Evolutionary conservation across 352 stramenopile genomes (phyloP), one percentile per base, ranked within the genome.

Genomic region (Phytophthora litchii): DNA sequence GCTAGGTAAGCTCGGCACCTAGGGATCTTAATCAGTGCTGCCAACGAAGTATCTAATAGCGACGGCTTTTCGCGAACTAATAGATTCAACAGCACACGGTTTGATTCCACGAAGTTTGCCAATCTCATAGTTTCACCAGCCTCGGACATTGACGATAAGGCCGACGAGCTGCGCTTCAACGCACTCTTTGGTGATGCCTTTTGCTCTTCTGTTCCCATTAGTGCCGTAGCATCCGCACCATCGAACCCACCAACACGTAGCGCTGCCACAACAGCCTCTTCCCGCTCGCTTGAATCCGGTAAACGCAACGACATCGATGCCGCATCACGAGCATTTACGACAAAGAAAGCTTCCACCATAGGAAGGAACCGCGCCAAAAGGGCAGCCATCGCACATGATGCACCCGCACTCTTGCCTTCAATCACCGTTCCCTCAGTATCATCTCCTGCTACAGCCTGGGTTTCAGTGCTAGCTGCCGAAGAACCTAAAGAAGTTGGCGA

Each of bases 331-430:
- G 94, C 91, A 75, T 98, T 99, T 3, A 98, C 95, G 23, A 99
- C 95, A 67, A 99, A 99, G 71, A 99, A 99, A 13, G 94, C 92
- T 68, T 99, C 97, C 52, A 99, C 96, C 53, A 98, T 95, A 3
- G 97, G 97, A 52, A 99, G 82, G 70, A 99, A 99, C 21, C 96
- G 85, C 5, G 92, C 97, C n/a, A 99, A 78, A 27, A 99, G 72
- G 20, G 95, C 95, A 23, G 95, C 90, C 89, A 97, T 97, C 3
- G 88, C 85, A 50, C 80, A 93, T 12, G 90, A 97, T 27, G 87
- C 88, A 37, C 89, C 83, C 50, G 85, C 86, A 62, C 87, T 94
- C 67, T 93, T 94, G 23, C 86, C 86, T 80, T 94, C 81, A 62
- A 95, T 94, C 37, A 95, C 80, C 52, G 80, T 96, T 9, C 71